Evolutionary conservation across 257 asterid genomes (phyloP), one percentile per base, ranked within the genome.

Genomic region (Penstemon barbatus): DNA sequence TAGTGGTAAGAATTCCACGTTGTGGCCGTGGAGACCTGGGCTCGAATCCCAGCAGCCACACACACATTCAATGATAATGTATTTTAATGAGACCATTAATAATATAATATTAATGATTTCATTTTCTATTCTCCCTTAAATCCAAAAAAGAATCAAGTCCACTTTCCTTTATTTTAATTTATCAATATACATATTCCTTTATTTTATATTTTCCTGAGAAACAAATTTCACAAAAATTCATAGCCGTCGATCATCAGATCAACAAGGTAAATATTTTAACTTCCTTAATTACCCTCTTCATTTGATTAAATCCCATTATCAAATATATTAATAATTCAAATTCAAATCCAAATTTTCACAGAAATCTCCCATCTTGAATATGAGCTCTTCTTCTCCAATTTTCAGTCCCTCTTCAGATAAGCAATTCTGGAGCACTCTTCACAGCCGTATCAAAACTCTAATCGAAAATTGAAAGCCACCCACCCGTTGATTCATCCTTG

Each of bases 21-120:
- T 90, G 95, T 86, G 98, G 97, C 95, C 92, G 92, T 93, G 92
- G 88, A 88, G 97, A 90, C 96, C 95, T 86, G 96, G 94, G 97
- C 97, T 90, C 95, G 94, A 92, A 92, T 93, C 94, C 97, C 89
- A 93, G 96, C 95, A 92, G 98, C 97, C 97, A 90, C 96, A 86
- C 33, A 25, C 2, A 25, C 2, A 25, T 25, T 25, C 0, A n/a
- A n/a, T n/a, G n/a, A 25, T 25, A 25, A 0, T 1, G 33, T 25
- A 25, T 25, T 25, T 25, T 25, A 25, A 25, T 25, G 33, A 25
- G 33, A 25, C 33, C 33, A 25, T 25, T 25, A 25, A 25, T 25
- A 25, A n/a, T n/a, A n/a, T n/a, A n/a, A n/a, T n/a, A n/a, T 25
- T 25, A 25, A 25, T 25, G 33, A 25, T 25, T 25, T 25, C 33